These are phyloP conservation scores for Tetrahymena borealis DNA, from an alignment of 73 alveolate species.

Conservation along the genomic window DNA sequence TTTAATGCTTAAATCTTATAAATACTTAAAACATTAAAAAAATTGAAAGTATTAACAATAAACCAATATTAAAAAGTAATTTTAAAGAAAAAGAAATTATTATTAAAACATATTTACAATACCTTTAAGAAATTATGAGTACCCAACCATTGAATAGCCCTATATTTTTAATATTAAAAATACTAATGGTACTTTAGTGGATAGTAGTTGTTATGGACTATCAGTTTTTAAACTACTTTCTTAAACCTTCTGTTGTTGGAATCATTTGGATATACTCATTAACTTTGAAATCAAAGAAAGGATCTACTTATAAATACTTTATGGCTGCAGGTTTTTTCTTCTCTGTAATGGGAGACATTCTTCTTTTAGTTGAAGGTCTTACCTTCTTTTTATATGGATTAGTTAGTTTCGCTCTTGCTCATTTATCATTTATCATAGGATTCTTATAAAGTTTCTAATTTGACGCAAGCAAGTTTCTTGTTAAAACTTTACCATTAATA, in stretches of 20 bases:
- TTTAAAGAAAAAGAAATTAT: too few species aligned
- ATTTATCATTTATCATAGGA: neutral
- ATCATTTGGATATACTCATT: neutral
- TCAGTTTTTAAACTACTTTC: neutral
- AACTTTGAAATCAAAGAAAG: neutral
- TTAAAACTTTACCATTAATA: neutral
- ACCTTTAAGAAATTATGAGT: too few species aligned
- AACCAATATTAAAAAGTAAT: too few species aligned
- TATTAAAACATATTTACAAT: too few species aligned
- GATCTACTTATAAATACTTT: neutral
- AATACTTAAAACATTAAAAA: too few species aligned
- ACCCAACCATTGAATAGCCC: too few species aligned
- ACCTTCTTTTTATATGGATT: neutral
- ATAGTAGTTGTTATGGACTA: neutral
- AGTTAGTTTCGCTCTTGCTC: neutral
- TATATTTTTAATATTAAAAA: neutral
- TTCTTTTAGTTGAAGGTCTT: neutral
- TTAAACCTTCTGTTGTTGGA: neutral
- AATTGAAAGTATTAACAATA: too few species aligned
- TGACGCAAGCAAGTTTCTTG: neutral
- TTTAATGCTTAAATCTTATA: too few species aligned
- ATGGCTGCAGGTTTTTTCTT: neutral
- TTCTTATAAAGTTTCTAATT: neutral
- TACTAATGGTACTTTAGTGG: neutral
- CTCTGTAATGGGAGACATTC: neutral